These are phyloP conservation scores for Luffa aegyptiaca DNA, from an alignment of 306 rosid genomes.

Conservation along the genomic window DNA sequence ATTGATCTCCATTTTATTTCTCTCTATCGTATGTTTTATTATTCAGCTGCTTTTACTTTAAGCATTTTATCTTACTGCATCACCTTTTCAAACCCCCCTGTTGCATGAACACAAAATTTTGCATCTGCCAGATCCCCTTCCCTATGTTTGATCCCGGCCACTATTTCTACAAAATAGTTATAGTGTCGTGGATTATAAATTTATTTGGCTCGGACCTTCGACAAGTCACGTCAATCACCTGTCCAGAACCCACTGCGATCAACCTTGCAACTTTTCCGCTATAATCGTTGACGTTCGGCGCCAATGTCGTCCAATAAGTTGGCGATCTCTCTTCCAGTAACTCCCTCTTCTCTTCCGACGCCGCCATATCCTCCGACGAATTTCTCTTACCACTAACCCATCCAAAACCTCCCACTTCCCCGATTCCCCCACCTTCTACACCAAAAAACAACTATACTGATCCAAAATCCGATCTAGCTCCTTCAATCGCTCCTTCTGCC, in stretches of 20 bases:
- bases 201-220: too few relatives aligned
- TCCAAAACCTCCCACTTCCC: constrained; percentile 48
- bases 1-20: too few relatives aligned
- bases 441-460: constrained; percentile 49
- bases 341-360: constrained; percentile 26
- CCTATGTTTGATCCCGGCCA: too few relatives aligned
- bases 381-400: constrained; percentile 29
- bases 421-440: constrained; percentile 32
- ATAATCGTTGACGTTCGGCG: constrained; percentile 89
- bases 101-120: too few relatives aligned
- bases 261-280: constrained; percentile 39
- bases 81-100: too few relatives aligned
- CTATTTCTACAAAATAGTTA: too few relatives aligned
- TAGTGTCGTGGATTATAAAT: too few relatives aligned
- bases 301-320: constrained; percentile 86
- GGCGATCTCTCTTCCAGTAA: constrained; percentile 40
- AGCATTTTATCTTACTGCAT: too few relatives aligned
- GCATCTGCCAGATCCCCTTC: too few relatives aligned
- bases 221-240: too few relatives aligned
- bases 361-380: constrained; percentile 35
- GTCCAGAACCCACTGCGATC: constrained; percentile 85
- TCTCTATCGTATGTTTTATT: too few relatives aligned
- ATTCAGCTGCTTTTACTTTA: too few relatives aligned
- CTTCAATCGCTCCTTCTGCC: constrained; percentile 34
- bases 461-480: constrained; percentile 52